Evolutionary conservation across 345 rosid genomes (phyloP).

Genomic region (Eucalyptus sideroxylon): DNA sequence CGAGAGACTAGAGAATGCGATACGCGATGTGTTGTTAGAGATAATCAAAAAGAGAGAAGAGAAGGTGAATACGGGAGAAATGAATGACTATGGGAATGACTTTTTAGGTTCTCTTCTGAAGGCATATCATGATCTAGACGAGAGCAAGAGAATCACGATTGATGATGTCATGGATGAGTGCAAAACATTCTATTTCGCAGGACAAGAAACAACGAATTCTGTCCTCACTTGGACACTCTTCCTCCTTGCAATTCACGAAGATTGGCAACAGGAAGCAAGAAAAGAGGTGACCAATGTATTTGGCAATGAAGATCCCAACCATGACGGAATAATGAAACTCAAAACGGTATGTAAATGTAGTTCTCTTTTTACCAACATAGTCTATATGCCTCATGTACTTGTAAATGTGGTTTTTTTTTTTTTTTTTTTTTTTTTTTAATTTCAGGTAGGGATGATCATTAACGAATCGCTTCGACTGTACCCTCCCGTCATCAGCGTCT

Average conservation of each 20-base stretch:
- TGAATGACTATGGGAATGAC: conserved; percentile 5
- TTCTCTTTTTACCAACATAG: neutral
- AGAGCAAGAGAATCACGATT: neutral
- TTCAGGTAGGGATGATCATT: conserved; percentile 11
- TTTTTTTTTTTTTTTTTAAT: neutral
- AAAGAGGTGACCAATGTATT: conserved; percentile 10
- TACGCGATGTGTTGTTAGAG: neutral
- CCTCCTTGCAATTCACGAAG: conserved; percentile 18
- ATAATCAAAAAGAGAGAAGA: conserved; percentile 4
- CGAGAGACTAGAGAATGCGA: neutral
- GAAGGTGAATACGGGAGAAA: neutral
- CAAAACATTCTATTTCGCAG: conserved; percentile 18
- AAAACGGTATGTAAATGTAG: neutral
- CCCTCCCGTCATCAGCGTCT: neutral
- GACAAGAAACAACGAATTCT: conserved; percentile 22
- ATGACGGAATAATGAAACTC: neutral
- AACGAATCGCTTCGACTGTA: conserved; percentile 11
- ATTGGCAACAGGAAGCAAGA: conserved; percentile 33
- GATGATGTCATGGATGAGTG: conserved; percentile 21
- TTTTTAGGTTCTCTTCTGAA: conserved; percentile 9
- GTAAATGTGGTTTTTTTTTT: neutral
- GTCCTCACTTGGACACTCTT: conserved; percentile 18
- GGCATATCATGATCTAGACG: neutral
- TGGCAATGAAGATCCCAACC: conserved; percentile 3
- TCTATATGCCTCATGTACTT: neutral